Evolutionary conservation across 768 basidiomycete species (phyloP).

Genomic region (Tulasnella sp.): DNA sequence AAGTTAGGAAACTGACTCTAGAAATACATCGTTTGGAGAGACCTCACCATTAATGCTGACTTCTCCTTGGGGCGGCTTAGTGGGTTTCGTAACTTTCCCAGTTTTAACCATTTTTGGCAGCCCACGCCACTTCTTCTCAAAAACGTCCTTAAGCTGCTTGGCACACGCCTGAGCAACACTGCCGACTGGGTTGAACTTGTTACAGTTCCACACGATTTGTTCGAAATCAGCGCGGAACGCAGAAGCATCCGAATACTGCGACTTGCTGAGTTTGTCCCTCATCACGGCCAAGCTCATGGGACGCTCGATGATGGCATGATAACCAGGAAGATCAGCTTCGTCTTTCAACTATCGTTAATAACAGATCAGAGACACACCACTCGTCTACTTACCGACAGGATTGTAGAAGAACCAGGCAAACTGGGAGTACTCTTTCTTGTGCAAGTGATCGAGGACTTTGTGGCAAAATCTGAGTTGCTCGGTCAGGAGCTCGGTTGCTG

Average conservation of each 20-base stretch:
- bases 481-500: conserved; percentile 21
- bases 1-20: neutral
- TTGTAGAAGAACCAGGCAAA: conserved; percentile 30
- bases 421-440: conserved; percentile 25
- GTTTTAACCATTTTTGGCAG: conserved; percentile 22
- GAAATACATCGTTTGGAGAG: neutral
- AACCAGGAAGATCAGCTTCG: conserved; percentile 27
- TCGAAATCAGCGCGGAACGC: conserved; percentile 30
- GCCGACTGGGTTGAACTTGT: conserved; percentile 32
- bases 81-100: conserved; percentile 22
- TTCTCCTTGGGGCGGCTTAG: neutral
- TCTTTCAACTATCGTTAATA: neutral
- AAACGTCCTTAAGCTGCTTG: conserved; percentile 27
- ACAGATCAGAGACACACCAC: neutral
- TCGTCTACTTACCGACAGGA: conserved; percentile 28
- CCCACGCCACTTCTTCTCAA: conserved; percentile 30
- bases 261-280: conserved; percentile 26
- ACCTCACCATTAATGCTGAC: neutral
- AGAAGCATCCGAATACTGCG: conserved; percentile 27
- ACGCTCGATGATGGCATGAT: conserved; percentile 28
- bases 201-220: conserved; percentile 33
- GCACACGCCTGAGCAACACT: conserved; percentile 29
- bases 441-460: conserved; percentile 27
- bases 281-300: conserved; percentile 34
- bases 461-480: conserved; percentile 29